These are phyloP conservation scores for Pseudomicrostroma phylloplanum DNA, from an alignment of 1,284 basidiomycete species.

Conservation along the genomic window DNA sequence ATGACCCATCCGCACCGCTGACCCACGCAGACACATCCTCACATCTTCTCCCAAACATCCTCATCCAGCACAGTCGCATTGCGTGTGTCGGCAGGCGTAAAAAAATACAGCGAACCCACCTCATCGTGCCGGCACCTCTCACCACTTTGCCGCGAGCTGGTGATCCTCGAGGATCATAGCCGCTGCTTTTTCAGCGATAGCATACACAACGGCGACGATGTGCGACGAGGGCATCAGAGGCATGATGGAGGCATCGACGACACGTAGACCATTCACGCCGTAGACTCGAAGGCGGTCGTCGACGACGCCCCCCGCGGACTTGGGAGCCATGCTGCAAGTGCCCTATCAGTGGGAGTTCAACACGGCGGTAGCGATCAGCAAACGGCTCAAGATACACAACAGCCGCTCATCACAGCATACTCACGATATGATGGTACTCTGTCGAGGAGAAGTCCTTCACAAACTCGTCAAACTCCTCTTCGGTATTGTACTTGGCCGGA, in stretches of 20 bases:
- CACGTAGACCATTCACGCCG: constrained; percentile 34
- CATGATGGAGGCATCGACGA: constrained; percentile 33
- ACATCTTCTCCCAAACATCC: too few species aligned
- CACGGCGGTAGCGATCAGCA: constrained; percentile 17
- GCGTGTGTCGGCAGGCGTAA: too few species aligned
- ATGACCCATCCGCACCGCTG: too few species aligned
- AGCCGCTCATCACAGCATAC: constrained; percentile 49
- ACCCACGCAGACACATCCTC: too few species aligned
- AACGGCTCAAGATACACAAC: too few species aligned
- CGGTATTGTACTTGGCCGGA: constrained; percentile 44
- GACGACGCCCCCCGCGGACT: constrained; percentile 40
- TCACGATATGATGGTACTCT: constrained; percentile 56
- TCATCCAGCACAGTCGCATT: too few species aligned
- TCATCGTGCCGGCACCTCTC: too few species aligned
- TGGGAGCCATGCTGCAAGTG: constrained; percentile 37
- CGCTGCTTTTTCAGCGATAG: constrained; percentile 35
- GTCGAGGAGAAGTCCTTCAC: constrained; percentile 52
- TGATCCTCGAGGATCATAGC: constrained; percentile 12
- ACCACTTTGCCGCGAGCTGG: too few species aligned
- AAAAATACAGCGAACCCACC: too few species aligned
- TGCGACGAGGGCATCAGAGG: constrained; percentile 41
- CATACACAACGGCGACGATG: constrained; percentile 32
- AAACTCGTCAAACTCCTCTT: constrained; percentile 56
- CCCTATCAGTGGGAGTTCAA: constrained; percentile 50
- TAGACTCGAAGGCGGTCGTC: constrained; percentile 33